Evolutionary conservation across 192 early-diverging fungal species (phyloP), one percentile per base, ranked within the genome.

Genomic region (Coemansia javaensis): DNA sequence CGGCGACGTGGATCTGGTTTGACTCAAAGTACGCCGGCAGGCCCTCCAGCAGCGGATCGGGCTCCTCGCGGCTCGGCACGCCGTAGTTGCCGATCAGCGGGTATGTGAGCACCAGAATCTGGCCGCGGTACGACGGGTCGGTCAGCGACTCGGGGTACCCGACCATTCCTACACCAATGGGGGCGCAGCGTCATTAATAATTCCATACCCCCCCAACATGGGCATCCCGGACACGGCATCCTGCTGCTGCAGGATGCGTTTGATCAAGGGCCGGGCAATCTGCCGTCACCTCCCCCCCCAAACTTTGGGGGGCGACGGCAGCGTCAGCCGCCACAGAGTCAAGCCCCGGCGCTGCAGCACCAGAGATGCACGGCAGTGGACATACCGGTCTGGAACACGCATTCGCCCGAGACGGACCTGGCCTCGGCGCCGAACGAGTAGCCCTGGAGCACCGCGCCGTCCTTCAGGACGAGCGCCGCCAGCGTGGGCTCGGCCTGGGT

Each of bases 141-240:
- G 93, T 97, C 60, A 96, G 78, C 22, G 96, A 94, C 72, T 98
- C 94, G n/a, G 96, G 93, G 65, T 97, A 98, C 36, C 93, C 96
- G 40, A 95, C 90, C 94, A 97, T 97, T n/a, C 70, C 70, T 74
- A 73, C 28, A 30, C n/a, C n/a, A n/a, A n/a, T n/a, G n/a, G n/a
- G n/a, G n/a, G 47, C 24, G 30, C 13, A 15, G n/a, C 32, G 32
- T 24, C 20, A 15, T n/a, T n/a, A 39, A 39, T 4, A n/a, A n/a
- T n/a, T n/a, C n/a, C n/a, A n/a, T n/a, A n/a, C n/a, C n/a, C n/a
- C n/a, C n/a, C n/a, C n/a, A n/a, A n/a, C n/a, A n/a, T n/a, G n/a
- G n/a, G n/a, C n/a, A n/a, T n/a, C n/a, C n/a, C n/a, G n/a, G n/a
- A n/a, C n/a, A n/a, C n/a, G n/a, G n/a, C n/a, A n/a, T n/a, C n/a